These are phyloP conservation scores for Psidium guajava DNA, from an alignment of 345 rosid species.

Conservation along the genomic window DNA sequence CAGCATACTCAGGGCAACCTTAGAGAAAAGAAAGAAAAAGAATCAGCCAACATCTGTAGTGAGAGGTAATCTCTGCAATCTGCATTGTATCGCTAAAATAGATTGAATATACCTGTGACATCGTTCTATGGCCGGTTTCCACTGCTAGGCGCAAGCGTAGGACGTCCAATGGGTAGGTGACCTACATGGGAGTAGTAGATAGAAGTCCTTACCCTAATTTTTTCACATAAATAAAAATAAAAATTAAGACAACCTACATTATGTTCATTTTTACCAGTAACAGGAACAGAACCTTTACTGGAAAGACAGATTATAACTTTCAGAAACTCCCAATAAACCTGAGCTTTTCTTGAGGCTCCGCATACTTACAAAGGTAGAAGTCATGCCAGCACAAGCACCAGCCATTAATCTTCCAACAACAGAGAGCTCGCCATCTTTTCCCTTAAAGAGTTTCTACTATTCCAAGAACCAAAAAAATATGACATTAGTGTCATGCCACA, in stretches of 20 bases:
- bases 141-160: constrained; percentile 85
- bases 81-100: background rate
- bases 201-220: background rate
- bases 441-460: constrained; percentile 65
- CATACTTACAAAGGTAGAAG: constrained; percentile 84
- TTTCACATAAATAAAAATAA: background rate
- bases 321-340: background rate
- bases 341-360: background rate
- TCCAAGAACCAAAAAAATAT: constrained; percentile 14
- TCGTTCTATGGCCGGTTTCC: constrained; percentile 75
- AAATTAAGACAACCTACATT: background rate
- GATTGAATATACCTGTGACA: constrained; percentile 60
- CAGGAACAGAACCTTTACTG: background rate
- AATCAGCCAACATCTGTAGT: background rate
- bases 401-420: constrained; percentile 91
- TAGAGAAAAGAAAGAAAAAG: constrained; percentile 3
- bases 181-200: constrained; percentile 18
- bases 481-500: background rate
- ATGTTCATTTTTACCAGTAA: background rate
- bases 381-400: constrained; percentile 99
- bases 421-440: constrained; percentile 70
- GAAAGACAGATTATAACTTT: background rate
- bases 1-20: constrained; percentile 90
- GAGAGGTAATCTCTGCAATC: background rate
- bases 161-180: constrained; percentile 96